Evolutionary conservation across 2,329 filamentous ascomycete species (phyloP).

Genomic region (Fusarium mundagurra): DNA sequence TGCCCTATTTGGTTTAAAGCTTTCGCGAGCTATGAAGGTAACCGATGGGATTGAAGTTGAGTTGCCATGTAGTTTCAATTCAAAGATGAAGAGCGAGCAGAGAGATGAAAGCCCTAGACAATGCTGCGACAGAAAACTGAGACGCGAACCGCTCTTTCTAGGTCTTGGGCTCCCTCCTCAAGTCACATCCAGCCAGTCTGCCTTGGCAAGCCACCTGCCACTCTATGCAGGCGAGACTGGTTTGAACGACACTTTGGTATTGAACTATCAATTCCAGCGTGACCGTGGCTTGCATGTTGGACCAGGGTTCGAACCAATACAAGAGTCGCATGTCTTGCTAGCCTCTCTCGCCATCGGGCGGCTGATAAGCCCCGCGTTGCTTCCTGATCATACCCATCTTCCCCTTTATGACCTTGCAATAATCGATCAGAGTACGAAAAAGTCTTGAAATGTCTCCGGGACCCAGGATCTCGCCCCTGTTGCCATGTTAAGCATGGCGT

Average conservation of each 20-base stretch:
- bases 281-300: background rate
- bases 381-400: background rate
- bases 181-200: background rate
- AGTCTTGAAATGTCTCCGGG: background rate
- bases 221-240: background rate
- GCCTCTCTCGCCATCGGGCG: no score
- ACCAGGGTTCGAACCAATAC: background rate
- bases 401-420: background rate
- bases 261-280: background rate
- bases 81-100: accelerated
- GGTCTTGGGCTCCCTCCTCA: background rate
- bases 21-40: background rate
- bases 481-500: background rate
- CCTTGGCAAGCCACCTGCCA: background rate
- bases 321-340: background rate
- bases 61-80: background rate
- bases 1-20: background rate
- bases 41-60: background rate
- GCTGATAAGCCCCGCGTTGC: background rate
- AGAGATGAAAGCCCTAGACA: background rate
- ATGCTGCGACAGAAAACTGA: background rate
- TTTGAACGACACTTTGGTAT: no score
- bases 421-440: background rate
- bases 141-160: background rate
- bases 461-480: background rate